Base-by-base conservation (phyloP, 805 yeast species). In the Candida broadrunensis region DNA sequence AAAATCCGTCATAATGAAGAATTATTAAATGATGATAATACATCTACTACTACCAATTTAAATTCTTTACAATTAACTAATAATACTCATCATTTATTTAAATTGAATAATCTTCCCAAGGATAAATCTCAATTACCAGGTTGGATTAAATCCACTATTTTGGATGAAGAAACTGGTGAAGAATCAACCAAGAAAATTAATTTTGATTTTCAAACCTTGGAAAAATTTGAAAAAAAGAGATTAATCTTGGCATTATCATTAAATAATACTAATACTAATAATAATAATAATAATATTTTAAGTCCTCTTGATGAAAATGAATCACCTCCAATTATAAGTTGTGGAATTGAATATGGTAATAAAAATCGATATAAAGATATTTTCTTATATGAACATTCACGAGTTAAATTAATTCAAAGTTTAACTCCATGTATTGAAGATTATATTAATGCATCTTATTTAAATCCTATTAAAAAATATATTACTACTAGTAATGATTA, bases 311-410 rank as follows among this genome's bases (percentile, higher is more conserved):
- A 46, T 12, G 42, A 38, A 13, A 65, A 57, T 3, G 55, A 40
- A 19, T 50, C 47, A 24, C 45, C 64, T 2, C 78, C 80, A 17
- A 56, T 69, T 21, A 75, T 86, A 24, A 77, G 82, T 26, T 78
- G 84, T 4, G 97, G 96, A 5, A 81, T 89, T 32, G 96, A 88
- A 60, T 72, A 81, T 33, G 91, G 95, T 19, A 61, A 74, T 39
- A 89, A 89, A 55, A 88, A 90, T 60, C 66, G 98, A 44, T 90
- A 90, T 67, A 85, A 86, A 52, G 95, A 90, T 58, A 86, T 90
- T 33, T 83, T 85, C 54, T 89, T 96, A 3, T 90, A 78, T 61
- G 95, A 87, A 55, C 91, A 86, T 53, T 77, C 95, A 3, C 70
- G 97, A 43, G 97, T 91, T 11, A 77, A 77, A 44, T 65, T 87